Conservation (phyloP, 139 green algal species). For the Chlamydomonas applanata region DNA sequence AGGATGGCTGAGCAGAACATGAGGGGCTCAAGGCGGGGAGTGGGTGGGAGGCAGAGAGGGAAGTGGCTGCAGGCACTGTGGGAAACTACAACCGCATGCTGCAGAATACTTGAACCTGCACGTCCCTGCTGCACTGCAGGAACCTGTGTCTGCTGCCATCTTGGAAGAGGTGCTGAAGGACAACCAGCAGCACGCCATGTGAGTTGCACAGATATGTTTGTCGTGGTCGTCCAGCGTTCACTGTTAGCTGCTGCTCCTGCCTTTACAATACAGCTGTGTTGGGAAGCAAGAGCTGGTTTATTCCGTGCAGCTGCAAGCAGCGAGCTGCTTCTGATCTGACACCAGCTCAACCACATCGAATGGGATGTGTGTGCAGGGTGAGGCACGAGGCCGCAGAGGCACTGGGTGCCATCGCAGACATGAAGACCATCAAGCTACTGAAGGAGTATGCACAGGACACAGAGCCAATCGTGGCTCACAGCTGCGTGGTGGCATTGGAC, state of each 20-base stretch:
- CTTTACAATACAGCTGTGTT: too few relatives aligned
- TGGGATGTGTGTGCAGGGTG: conserved; percentile 56
- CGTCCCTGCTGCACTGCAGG: conserved; percentile 47
- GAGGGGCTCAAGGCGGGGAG: too few relatives aligned
- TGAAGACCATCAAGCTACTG: conserved; percentile 61
- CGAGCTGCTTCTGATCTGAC: too few relatives aligned
- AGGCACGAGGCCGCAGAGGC: conserved; percentile 97
- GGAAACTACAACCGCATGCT: too few relatives aligned
- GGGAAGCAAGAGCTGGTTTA: too few relatives aligned
- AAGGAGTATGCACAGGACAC: conserved; percentile 61
- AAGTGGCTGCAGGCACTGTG: too few relatives aligned
- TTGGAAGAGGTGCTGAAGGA: conserved; percentile 67
- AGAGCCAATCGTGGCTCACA: conserved; percentile 93
- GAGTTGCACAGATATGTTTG: not conserved
- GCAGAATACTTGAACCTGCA: too few relatives aligned
- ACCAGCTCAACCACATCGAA: too few relatives aligned
- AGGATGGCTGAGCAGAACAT: not conserved
- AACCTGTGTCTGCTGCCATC: conserved; percentile 47
- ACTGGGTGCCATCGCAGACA: conserved; percentile 78
- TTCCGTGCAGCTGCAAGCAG: too few relatives aligned
- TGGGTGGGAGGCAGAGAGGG: not conserved
- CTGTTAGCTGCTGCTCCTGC: too few relatives aligned
- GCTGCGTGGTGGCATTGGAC: conserved; percentile 94
- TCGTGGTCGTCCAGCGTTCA: too few relatives aligned
- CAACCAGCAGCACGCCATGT: conserved; percentile 85